Evolutionary conservation across 164 flowering plant species (phyloP), one percentile per base, ranked within the genome.

Genomic region (Aristolochia fimbriata): DNA sequence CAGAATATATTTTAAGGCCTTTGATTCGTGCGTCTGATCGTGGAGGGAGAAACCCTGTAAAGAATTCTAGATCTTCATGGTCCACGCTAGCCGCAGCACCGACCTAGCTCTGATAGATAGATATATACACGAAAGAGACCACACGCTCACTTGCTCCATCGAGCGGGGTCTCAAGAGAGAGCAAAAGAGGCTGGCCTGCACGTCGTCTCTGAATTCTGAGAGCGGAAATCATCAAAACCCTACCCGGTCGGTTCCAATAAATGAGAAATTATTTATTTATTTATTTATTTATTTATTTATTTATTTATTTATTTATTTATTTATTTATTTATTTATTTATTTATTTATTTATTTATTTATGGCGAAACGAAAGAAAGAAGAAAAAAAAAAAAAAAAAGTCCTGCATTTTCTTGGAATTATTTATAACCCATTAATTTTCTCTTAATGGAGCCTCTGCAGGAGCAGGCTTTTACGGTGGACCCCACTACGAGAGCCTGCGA

Each of bases 401-500:
- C 6, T 16, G n/a, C 14, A 22, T 20, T n/a, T n/a, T n/a, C n/a
- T n/a, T n/a, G n/a, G n/a, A n/a, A n/a, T n/a, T n/a, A n/a, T 22
- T 19, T 14, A 22, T 1, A 22, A 3, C 5, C 16, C n/a, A 41
- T 31, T 60, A 57, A 66, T 55, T 47, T 15, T 53, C 56, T 27
- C 58, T 45, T 55, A 60, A 13, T 27, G 51, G 54, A 31, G 47
- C 15, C 31, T 14, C 27, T 45, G 71, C 69, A 69, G 70, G 65
- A 20, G 15, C 22, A 22, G 53, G 53, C 23, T 62, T 57, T 71
- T 65, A 46, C 61, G 60, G 61, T 67, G 31, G 45, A 57, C 62
- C 62, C 15, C 17, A 46, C 2, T 61, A 27, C 50, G 46, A 24
- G 62, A n/a, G 65, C 62, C 48, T 63, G 30, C 19, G 43, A 31